Base-by-base conservation (phyloP, 352 stramenopile genomes). In the Pythium rishiriense region DNA sequence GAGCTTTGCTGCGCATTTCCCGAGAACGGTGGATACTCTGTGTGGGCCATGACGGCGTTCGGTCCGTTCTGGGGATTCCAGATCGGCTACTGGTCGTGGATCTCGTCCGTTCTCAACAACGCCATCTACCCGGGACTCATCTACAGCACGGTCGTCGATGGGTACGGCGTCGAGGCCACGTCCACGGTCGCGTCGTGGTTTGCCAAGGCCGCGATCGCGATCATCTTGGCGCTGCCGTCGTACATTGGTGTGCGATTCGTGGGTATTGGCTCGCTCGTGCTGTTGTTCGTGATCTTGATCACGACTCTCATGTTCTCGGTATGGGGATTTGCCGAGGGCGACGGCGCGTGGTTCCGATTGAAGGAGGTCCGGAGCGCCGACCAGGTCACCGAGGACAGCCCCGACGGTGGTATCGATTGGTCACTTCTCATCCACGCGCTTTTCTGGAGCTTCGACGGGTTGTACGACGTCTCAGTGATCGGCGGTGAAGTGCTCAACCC, bases 391-490 rank as follows among this genome's bases (percentile, higher is more conserved):
- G 47, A 49, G 11, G 45, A 48, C 7, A 42, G 33, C 17, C 47
- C 41, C 3, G 43, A 57, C 31, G 42, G 43, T 7, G 51, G 51
- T 12, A 56, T 76, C 45, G 56, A 96, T 25, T 98, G 90, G 90
- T 64, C 80, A 37, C 76, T 81, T 5, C 88, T 93, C 35, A 64
- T 97, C 26, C 97, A 97, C 70, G 95, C 96, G 55, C 70, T 98
- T 12, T 98, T 97, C 68, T 98, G 95, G 95, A 97, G 96, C 74
- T 87, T 97, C 22, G 97, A 98, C 62, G 90, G 81, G 19, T 96
- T 97, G 66, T 91, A 98, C 66, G 70, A 70, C 22, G 85, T 80
- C 1, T 91, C 85, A 14, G 79, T 76, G 0, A 96, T 97, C 69
- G 90, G 88, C 6, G 90, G 77, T 11, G 83, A 97, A 64, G 87